phyloP scores from a whole-genome alignment of 1,284 basidiomycete species.

The Puccinia novopanici region DNA sequence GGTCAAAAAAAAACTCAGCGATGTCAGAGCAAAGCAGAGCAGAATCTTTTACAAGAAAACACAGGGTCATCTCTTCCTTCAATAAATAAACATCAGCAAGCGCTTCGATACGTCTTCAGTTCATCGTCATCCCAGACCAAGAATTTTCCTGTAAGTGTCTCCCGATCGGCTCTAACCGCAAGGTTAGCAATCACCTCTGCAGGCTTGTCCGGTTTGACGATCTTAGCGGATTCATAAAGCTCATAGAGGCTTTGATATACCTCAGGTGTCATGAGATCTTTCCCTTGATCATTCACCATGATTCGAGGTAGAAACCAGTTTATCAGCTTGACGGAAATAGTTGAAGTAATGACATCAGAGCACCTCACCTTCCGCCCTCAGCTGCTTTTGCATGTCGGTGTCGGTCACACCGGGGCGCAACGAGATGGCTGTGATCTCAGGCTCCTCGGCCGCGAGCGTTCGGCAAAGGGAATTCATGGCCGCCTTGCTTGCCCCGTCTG shows the following conservation, averaged over 20 bases:
- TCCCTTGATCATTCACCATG: background rate
- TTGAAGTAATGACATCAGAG: background rate
- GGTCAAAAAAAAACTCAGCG: too few relatives aligned
- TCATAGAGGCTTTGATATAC: background rate
- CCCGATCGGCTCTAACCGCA: background rate
- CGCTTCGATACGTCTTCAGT: slow-evolving; percentile 18
- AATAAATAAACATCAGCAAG: background rate
- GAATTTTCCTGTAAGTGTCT: slow-evolving; percentile 30
- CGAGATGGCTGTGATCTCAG: slow-evolving; percentile 25
- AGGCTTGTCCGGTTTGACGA: slow-evolving; percentile 16
- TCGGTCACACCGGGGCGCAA: slow-evolving; percentile 38
- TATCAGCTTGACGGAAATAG: background rate
- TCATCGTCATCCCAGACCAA: slow-evolving; percentile 39
- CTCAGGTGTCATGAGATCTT: background rate
- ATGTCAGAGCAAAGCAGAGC: too few relatives aligned
- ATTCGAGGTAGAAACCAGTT: background rate
- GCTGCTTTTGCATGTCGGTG: slow-evolving; percentile 36
- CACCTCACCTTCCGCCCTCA: slow-evolving; percentile 32
- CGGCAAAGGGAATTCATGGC: slow-evolving; percentile 44
- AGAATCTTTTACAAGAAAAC: background rate
- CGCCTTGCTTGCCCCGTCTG: slow-evolving; percentile 49
- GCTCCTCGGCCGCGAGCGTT: slow-evolving; percentile 47
- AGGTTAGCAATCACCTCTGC: slow-evolving; percentile 41
- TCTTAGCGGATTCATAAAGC: slow-evolving; percentile 18
- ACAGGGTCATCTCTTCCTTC: background rate